These are phyloP conservation scores for Ustilago sp. DNA, from an alignment of 1,284 basidiomycete species.

Conservation along the genomic window DNA sequence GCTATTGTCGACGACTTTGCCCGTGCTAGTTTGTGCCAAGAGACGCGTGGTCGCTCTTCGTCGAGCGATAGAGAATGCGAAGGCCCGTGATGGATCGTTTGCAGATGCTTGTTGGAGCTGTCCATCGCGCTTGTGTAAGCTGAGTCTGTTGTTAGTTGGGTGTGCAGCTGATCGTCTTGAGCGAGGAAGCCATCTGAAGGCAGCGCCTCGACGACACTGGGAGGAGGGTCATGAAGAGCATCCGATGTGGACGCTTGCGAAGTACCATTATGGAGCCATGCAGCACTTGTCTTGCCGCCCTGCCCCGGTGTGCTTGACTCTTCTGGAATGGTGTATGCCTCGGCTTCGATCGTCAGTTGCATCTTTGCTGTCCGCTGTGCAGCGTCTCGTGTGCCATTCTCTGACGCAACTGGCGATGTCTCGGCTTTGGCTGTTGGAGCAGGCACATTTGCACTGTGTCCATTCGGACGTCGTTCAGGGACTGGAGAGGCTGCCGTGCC, in stretches of 20 bases:
- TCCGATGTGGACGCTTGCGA: background rate
- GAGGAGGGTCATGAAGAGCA: background rate
- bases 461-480: background rate
- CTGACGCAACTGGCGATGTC: background rate
- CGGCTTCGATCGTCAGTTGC: constrained; percentile 1
- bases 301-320: background rate
- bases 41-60: constrained; percentile 33
- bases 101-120: background rate
- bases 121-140: background rate
- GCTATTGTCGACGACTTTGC: constrained; percentile 2
- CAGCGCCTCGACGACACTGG: background rate
- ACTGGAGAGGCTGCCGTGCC: background rate
- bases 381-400: background rate
- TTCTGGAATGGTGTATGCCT: constrained; percentile 36
- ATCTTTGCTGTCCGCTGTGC: background rate
- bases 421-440: background rate
- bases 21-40: constrained; percentile 29
- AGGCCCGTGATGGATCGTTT: background rate
- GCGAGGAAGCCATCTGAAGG: background rate
- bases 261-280: background rate
- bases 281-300: background rate
- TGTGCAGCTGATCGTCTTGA: background rate
- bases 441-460: background rate
- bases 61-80: background rate
- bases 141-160: background rate